Evolutionary conservation across 2,329 filamentous ascomycete species (phyloP), one percentile per base, ranked within the genome.

Genomic region (Zarea fungicola): DNA sequence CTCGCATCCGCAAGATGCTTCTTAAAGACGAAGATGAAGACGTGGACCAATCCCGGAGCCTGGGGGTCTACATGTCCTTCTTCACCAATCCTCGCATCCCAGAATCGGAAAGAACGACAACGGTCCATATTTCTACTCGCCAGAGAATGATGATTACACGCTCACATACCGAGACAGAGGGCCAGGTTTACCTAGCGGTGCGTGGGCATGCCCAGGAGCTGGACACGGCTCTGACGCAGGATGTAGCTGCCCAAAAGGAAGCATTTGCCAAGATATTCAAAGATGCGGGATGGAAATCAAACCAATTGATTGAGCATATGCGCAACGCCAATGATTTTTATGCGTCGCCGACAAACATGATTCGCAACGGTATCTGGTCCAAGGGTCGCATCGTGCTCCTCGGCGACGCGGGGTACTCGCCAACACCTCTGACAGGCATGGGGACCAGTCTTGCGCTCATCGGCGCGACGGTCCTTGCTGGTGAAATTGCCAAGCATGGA

Each of bases 381-480:
- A 54, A 52, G 26, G 67, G 69, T 0, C 69, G 74, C 0, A 67
- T 75, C 18, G 65, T 68, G 0, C 62, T 75, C 2, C 42, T 77
- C 1, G 76, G 74, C 2, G 76, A 80, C 52, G 72, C 76, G 14
- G 74, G 61, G 2, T 69, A 69, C 53, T 70, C 67, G 34, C 69
- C 72, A 1, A 69, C 71, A 4, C 66, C 70, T 1, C 56, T 70
- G 4, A 71, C 67, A 1, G 75, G 75, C 1, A 69, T 72, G 65
- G 74, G 74, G 3, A 74, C 71, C 1, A 66, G 67, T 3, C 52
- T 61, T 10, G 68, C 67, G 1, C 56, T 78, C 3, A 56, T 74
- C n/a, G 69, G 70, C 1, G 73, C 73, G 78, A 80, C 56, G 58
- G 25, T 78, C 4, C 64, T 80, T 2, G 74, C 75, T 0, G 75